A percentile compares a stretch with the other conserved stretches of the same genome.
Conservation (phyloP, 2,329 filamentous ascomycete species). For the Fulvia fulva region DNA sequence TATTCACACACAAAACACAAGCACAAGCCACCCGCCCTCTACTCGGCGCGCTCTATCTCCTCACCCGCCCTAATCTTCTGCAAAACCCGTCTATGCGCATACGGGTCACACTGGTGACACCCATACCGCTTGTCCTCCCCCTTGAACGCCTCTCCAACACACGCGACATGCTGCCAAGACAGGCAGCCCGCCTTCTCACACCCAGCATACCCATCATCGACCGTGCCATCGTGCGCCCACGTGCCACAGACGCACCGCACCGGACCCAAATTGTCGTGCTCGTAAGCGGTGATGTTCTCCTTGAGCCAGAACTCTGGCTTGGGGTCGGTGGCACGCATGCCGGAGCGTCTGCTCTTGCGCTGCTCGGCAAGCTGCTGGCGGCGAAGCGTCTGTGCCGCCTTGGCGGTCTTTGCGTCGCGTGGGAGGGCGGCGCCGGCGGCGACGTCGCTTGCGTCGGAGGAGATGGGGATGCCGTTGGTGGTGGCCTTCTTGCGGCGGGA, state of each 20-base stretch:
- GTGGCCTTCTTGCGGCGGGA: neutral
- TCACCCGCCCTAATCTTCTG: conserved; percentile 12
- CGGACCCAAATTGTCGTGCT: conserved; percentile 13
- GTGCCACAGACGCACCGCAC: conserved; percentile 30
- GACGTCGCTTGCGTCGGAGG: neutral
- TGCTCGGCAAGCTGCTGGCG: conserved; percentile 14
- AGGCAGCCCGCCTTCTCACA: conserved; percentile 22
- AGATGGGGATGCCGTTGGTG: neutral
- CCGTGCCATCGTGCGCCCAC: conserved; percentile 13
- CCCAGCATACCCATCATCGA: conserved; percentile 17
- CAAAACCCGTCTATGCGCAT: conserved; percentile 15
- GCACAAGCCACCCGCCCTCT: neutral
- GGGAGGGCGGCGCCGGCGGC: neutral
- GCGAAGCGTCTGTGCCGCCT: conserved; percentile 15
- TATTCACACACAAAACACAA: neutral
- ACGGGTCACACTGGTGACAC: conserved; percentile 29
- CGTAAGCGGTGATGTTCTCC: conserved; percentile 22
- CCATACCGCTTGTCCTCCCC: conserved; percentile 15
- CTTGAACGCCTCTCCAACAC: conserved; percentile 18
- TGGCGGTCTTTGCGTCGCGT: neutral
- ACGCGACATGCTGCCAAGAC: conserved; percentile 31
- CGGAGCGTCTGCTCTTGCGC: neutral
- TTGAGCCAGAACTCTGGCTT: conserved; percentile 27
- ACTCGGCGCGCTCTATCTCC: neutral
- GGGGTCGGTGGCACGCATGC: conserved; percentile 16